Evolutionary conservation across 179 eudicot genomes (phyloP).

Genomic region (Beta corolliflora): DNA sequence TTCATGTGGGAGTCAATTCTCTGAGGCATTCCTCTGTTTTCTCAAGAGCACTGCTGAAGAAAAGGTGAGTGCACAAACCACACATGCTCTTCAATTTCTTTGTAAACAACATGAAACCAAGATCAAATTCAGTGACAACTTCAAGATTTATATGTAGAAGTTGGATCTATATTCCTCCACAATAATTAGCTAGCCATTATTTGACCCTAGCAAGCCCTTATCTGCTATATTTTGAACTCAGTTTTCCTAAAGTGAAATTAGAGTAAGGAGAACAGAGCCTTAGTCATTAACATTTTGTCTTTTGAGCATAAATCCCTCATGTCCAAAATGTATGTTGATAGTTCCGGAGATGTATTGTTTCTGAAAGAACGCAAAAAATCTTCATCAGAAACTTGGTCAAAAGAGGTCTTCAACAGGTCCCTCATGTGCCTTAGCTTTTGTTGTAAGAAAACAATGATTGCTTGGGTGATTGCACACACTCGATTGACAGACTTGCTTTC

Average conservation of each 20-base stretch:
- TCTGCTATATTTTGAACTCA: too few relatives aligned
- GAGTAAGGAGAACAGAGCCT: too few relatives aligned
- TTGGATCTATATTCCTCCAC: background rate
- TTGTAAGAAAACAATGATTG: too few relatives aligned
- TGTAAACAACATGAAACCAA: background rate
- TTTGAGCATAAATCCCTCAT: background rate
- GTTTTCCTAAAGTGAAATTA: too few relatives aligned
- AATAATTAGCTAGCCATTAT: background rate
- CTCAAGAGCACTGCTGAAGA: slow-evolving; percentile 89
- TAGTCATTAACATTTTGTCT: background rate
- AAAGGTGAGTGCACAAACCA: slow-evolving; percentile 48
- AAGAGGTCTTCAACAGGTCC: background rate
- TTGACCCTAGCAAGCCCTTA: too few relatives aligned
- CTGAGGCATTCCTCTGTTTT: slow-evolving; percentile 87
- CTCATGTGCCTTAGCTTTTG: too few relatives aligned
- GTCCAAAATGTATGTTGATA: background rate
- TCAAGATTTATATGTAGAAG: background rate
- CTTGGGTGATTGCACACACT: background rate
- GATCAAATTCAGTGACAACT: background rate
- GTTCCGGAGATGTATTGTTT: background rate
- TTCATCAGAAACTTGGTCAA: background rate
- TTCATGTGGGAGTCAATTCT: slow-evolving; percentile 81
- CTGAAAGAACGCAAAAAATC: background rate
- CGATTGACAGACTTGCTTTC: background rate
- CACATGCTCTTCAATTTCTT: background rate